phyloP scores from a whole-genome alignment of 768 basidiomycete genomes.

The Phlebiopsis gigantea region DNA sequence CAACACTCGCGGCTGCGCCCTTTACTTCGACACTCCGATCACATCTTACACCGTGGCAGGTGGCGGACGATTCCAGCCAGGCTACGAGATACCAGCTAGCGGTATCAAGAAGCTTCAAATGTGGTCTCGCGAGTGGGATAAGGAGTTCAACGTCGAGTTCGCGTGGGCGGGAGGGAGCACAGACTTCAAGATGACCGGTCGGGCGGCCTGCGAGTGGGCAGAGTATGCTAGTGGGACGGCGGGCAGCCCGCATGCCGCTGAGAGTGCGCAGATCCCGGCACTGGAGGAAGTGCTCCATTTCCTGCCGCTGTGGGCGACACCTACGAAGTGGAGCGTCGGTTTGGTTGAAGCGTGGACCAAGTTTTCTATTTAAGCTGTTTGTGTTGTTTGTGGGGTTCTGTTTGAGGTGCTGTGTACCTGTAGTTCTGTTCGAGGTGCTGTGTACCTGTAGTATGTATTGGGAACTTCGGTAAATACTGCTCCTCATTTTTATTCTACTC shows the following conservation, averaged over 20 bases:
- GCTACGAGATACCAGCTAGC: constrained; percentile 32
- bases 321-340: constrained; percentile 49
- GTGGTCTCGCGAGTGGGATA: constrained; percentile 59
- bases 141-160: constrained; percentile 47
- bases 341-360: constrained; percentile 48
- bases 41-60: constrained; percentile 38
- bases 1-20: constrained; percentile 59
- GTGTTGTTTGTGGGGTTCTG: too few species aligned
- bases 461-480: too few species aligned
- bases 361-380: constrained; percentile 31
- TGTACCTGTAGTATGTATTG: too few species aligned
- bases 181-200: constrained; percentile 28
- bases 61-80: constrained; percentile 30
- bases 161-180: constrained; percentile 34
- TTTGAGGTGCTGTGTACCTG: too few species aligned
- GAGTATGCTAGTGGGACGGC: constrained; percentile 57
- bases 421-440: too few species aligned
- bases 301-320: constrained; percentile 64
- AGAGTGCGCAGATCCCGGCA: constrained; percentile 53
- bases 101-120: constrained; percentile 42
- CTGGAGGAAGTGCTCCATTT: constrained; percentile 61
- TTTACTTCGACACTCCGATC: constrained; percentile 52
- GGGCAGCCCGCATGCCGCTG: constrained; percentile 28
- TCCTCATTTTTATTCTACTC: too few species aligned
- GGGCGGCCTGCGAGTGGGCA: constrained; percentile 60